Evolutionary conservation across 768 basidiomycete species (phyloP).

Genomic region (Botryobasidium botryosum): DNA sequence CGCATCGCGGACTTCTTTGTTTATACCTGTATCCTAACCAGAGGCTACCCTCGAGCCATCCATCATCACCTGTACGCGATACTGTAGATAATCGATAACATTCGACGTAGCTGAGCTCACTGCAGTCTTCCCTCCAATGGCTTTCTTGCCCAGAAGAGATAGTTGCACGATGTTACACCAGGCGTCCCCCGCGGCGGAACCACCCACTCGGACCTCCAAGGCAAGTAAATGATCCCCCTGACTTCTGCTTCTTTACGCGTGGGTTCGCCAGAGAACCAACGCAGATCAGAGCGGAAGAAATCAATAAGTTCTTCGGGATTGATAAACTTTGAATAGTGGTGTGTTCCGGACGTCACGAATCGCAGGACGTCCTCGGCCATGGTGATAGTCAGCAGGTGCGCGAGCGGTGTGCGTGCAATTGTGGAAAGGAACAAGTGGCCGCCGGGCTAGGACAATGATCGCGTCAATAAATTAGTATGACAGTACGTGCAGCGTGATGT

Average conservation of each 20-base stretch:
- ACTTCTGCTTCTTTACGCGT: conserved; percentile 47
- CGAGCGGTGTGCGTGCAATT: conserved; percentile 67
- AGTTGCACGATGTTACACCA: conserved; percentile 47
- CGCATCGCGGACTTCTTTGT: no score
- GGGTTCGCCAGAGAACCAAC: conserved; percentile 36
- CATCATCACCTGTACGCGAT: no score
- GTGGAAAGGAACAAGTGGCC: conserved; percentile 94
- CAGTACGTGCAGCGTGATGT: conserved; percentile 13
- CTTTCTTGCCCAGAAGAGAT: conserved; percentile 77
- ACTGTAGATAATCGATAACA: no score
- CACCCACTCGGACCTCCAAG: conserved; percentile 49
- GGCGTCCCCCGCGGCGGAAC: conserved; percentile 43
- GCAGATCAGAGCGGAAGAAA: conserved; percentile 52
- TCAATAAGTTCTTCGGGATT: conserved; percentile 69
- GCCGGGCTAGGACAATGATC: conserved; percentile 48
- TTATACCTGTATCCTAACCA: no score
- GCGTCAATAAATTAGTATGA: not conserved
- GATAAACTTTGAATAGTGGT: conserved; percentile 81
- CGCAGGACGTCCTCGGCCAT: conserved; percentile 70
- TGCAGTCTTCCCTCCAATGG: no score
- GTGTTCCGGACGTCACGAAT: conserved; percentile 73
- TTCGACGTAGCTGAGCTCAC: no score
- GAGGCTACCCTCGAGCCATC: no score
- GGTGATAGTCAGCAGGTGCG: conserved; percentile 53
- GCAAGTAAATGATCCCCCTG: conserved; percentile 63